Conservation (phyloP, 345 rosid species). For the Limnanthes douglasii region DNA sequence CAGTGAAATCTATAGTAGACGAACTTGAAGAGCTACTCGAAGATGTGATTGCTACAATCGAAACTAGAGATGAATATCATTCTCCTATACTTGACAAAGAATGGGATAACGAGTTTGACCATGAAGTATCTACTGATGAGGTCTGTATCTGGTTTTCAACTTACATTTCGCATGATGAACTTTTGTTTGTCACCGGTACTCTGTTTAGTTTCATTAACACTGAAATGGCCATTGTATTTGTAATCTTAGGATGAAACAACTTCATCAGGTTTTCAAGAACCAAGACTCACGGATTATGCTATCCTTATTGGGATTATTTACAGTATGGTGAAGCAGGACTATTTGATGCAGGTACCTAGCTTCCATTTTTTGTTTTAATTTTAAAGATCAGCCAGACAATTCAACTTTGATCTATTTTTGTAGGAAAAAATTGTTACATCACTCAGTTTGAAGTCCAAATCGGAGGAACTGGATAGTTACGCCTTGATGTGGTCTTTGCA, state of each 20-base stretch:
- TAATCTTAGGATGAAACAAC: conserved; percentile 16
- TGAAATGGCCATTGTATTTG: conserved; percentile 2
- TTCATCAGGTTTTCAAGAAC: conserved; percentile 10
- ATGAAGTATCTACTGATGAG: conserved; percentile 18
- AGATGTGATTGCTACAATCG: conserved; percentile 24
- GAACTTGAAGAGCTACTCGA: conserved; percentile 35
- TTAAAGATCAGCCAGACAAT: not conserved
- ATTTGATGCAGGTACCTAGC: conserved; percentile 48
- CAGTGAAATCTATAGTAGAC: conserved; percentile 40
- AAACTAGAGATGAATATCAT: conserved; percentile 17
- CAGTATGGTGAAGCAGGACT: conserved; percentile 67
- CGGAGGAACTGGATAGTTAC: conserved; percentile 52
- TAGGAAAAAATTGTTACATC: conserved; percentile 62
- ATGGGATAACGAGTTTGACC: conserved; percentile 10
- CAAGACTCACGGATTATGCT: conserved; percentile 29
- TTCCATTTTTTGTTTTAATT: not conserved
- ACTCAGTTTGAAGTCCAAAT: conserved; percentile 36
- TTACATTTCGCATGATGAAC: too few relatives aligned
- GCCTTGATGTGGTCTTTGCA: conserved; percentile 69
- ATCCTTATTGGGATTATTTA: conserved; percentile 42
- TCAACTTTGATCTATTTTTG: conserved; percentile 1
- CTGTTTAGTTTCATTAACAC: not conserved
- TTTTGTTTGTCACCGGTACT: too few relatives aligned
- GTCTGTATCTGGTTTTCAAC: conserved; percentile 13
- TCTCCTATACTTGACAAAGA: conserved; percentile 14